A percentile compares a stretch with the other conserved stretches of the same genome.
Evolutionary conservation across 1,139 yeast genomes (phyloP).

Genomic region (Yamadazyma dendronema): DNA sequence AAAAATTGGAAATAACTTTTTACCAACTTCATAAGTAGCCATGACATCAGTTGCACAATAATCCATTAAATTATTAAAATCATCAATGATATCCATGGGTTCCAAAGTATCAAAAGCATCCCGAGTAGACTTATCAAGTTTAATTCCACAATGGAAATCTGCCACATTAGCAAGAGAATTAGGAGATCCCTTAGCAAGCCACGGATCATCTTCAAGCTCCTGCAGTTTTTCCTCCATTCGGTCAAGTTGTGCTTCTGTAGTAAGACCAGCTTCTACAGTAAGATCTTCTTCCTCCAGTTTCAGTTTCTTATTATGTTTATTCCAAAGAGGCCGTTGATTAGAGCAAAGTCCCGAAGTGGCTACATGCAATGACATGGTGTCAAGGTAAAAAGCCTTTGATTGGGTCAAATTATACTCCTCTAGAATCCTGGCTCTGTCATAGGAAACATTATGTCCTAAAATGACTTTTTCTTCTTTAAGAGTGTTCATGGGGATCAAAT

Average conservation of each 20-base stretch:
- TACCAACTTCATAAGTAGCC: conserved; percentile 70
- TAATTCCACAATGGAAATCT: conserved; percentile 69
- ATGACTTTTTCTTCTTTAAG: conserved; percentile 52
- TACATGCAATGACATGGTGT: conserved; percentile 91
- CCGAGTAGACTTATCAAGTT: conserved; percentile 65
- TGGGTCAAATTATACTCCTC: conserved; percentile 77
- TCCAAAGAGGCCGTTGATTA: conserved; percentile 81
- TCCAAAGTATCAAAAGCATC: conserved; percentile 60
- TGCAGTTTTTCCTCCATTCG: conserved; percentile 21
- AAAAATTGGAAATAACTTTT: conserved; percentile 69
- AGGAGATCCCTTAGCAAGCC: conserved; percentile 75
- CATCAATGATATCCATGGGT: conserved; percentile 51
- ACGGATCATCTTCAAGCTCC: conserved; percentile 57
- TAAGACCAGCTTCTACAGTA: background rate
- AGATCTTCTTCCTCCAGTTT: background rate
- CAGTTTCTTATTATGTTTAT: conserved; percentile 50
- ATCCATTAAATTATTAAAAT: conserved; percentile 59
- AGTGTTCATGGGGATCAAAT: conserved; percentile 73
- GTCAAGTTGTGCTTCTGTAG: conserved; percentile 6
- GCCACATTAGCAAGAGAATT: conserved; percentile 85
- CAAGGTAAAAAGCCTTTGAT: conserved; percentile 76
- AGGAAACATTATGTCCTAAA: conserved; percentile 88
- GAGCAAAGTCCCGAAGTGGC: conserved; percentile 93
- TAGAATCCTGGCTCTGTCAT: conserved; percentile 79
- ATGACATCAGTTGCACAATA: conserved; percentile 88